phyloP scores from a whole-genome alignment of 2,329 filamentous ascomycete genomes.

The Exophiala dermatitidis region DNA sequence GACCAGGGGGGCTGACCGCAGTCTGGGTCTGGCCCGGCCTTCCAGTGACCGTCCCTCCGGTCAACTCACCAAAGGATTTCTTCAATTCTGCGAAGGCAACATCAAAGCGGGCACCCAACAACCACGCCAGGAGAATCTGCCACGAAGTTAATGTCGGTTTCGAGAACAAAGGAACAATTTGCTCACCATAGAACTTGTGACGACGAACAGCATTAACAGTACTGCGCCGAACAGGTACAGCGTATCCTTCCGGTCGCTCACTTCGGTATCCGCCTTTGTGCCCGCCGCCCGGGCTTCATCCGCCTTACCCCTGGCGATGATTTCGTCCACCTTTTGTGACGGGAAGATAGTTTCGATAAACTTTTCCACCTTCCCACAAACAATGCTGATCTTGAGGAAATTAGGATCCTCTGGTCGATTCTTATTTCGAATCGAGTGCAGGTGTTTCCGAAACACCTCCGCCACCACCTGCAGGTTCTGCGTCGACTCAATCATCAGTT shows the following conservation, averaged over 20 bases:
- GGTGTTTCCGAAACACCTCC: constrained; percentile 71
- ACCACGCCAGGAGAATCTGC: constrained; percentile 69
- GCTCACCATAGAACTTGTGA: constrained; percentile 74
- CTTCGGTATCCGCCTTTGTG: constrained; percentile 40
- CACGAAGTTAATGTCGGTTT: constrained; percentile 6
- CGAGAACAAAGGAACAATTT: background rate
- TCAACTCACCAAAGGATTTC: constrained; percentile 31
- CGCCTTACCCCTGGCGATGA: constrained; percentile 47
- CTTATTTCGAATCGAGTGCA: constrained; percentile 79
- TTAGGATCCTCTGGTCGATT: constrained; percentile 91
- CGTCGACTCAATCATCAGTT: constrained; percentile 84
- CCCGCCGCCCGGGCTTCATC: constrained; percentile 4
- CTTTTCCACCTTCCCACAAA: constrained; percentile 67
- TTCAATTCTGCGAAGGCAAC: constrained; percentile 53
- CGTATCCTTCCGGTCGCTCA: constrained; percentile 49
- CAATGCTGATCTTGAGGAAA: constrained; percentile 83
- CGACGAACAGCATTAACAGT: constrained; percentile 59
- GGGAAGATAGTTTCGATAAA: constrained; percentile 84
- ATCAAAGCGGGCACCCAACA: constrained; percentile 77
- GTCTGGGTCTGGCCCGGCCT: background rate
- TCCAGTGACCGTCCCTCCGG: constrained; percentile 3
- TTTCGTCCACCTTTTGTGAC: constrained; percentile 59
- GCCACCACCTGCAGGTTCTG: constrained; percentile 80
- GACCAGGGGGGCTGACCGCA: constrained; percentile 1
- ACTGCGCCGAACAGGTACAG: constrained; percentile 61